Evolutionary conservation across 306 rosid genomes (phyloP).

Genomic region (Myrica gale): DNA sequence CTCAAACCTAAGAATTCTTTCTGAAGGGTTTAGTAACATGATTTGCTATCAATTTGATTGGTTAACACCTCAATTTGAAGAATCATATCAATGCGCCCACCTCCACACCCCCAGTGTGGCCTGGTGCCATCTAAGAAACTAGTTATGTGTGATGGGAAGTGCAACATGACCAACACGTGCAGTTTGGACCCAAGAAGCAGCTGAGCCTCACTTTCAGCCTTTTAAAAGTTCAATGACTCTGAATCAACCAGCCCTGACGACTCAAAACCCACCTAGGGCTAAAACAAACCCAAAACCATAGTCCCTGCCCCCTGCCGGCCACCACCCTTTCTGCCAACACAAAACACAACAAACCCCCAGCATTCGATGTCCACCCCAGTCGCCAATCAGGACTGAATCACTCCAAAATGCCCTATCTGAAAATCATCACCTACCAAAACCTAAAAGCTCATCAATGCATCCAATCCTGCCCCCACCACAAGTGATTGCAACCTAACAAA

Average conservation of each 20-base stretch:
- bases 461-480: too few relatives aligned
- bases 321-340: too few relatives aligned
- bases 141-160: neutral
- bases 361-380: neutral
- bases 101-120: neutral
- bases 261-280: neutral
- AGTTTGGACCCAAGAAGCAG: neutral
- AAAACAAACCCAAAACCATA: neutral
- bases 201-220: neutral
- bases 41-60: neutral
- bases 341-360: too few relatives aligned
- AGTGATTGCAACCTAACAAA: too few relatives aligned
- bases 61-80: neutral
- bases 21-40: neutral
- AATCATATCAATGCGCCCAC: neutral
- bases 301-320: too few relatives aligned
- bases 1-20: slow-evolving; percentile 12
- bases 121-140: too few relatives aligned
- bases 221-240: neutral
- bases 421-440: neutral
- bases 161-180: neutral
- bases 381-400: neutral
- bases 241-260: neutral
- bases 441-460: neutral
- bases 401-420: neutral